A percentile compares a stretch with the other conserved stretches of the same genome.
phyloP scores from a whole-genome alignment of 2,329 filamentous ascomycete genomes.

The Pestalotiopsis sp. region DNA sequence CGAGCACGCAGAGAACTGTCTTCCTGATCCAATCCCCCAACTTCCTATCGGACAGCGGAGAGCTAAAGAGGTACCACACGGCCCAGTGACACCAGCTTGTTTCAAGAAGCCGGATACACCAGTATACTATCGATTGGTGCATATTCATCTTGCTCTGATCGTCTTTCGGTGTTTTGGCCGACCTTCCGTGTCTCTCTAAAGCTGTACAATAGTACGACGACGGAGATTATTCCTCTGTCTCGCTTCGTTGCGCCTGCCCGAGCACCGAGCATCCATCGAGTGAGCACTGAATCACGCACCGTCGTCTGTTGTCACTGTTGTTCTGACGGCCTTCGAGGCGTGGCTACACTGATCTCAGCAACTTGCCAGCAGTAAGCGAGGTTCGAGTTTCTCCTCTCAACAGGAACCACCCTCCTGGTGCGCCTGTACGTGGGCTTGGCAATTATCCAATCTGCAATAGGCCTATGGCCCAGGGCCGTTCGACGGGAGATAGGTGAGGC shows the following conservation, averaged over 20 bases:
- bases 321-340: background rate
- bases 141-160: slow-evolving; percentile 18
- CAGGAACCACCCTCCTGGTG: background rate
- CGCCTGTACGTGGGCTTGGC: slow-evolving; percentile 13
- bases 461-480: slow-evolving; percentile 18
- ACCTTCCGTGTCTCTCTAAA: slow-evolving; percentile 16
- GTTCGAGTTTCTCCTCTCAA: slow-evolving; percentile 2
- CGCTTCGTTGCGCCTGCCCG: slow-evolving; percentile 14
- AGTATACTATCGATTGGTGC: slow-evolving; percentile 23
- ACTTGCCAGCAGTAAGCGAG: background rate
- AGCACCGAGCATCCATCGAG: slow-evolving; percentile 11
- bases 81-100: slow-evolving; percentile 21
- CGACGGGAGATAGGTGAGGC: slow-evolving; percentile 17
- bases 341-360: slow-evolving; percentile 7
- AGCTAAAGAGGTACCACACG: slow-evolving; percentile 12
- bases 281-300: slow-evolving; percentile 6
- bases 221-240: slow-evolving; percentile 25
- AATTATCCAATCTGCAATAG: slow-evolving; percentile 22
- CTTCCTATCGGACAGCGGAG: slow-evolving; percentile 19
- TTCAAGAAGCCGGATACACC: slow-evolving; percentile 18
- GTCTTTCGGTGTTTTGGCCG: slow-evolving; percentile 8
- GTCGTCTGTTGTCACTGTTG: background rate
- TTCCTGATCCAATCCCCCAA: background rate
- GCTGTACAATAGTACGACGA: slow-evolving; percentile 22
- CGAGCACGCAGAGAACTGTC: slow-evolving; percentile 11